These are phyloP conservation scores for Leccinum aurantiacum DNA, from an alignment of 768 basidiomycete genomes.

Conservation along the genomic window DNA sequence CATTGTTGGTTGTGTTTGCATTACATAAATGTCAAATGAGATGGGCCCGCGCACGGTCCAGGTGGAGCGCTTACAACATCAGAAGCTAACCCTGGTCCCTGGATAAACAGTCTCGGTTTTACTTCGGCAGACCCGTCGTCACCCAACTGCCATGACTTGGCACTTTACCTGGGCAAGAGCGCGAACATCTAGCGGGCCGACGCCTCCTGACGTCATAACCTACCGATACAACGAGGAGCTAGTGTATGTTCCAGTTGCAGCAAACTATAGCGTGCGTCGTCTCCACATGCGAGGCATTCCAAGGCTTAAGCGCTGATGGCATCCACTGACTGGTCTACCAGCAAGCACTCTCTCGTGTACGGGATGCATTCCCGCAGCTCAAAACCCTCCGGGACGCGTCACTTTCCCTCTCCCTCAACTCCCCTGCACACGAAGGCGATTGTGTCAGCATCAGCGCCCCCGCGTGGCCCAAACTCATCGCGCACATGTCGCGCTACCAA, in stretches of 20 bases:
- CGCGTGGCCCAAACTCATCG: slow-evolving; percentile 47
- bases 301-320: not conserved
- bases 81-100: not conserved
- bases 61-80: not conserved
- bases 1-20: not conserved
- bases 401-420: slow-evolving; percentile 45
- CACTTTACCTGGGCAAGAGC: not conserved
- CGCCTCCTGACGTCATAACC: slow-evolving; percentile 43
- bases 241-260: slow-evolving; percentile 51
- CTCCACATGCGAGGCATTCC: not conserved
- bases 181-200: not conserved
- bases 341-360: slow-evolving; percentile 52
- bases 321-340: slow-evolving; percentile 17
- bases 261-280: slow-evolving; percentile 42
- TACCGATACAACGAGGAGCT: slow-evolving; percentile 44
- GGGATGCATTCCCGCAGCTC: slow-evolving; percentile 49
- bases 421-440: slow-evolving; percentile 32
- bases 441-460: slow-evolving; percentile 50
- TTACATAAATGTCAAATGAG: not conserved
- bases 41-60: not conserved
- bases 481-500: slow-evolving; percentile 45
- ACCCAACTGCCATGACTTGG: not conserved
- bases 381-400: slow-evolving; percentile 36
- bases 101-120: not conserved
- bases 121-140: not conserved